Base-by-base conservation (phyloP, 352 stramenopile genomes). In the Pythium insidiosum region DNA sequence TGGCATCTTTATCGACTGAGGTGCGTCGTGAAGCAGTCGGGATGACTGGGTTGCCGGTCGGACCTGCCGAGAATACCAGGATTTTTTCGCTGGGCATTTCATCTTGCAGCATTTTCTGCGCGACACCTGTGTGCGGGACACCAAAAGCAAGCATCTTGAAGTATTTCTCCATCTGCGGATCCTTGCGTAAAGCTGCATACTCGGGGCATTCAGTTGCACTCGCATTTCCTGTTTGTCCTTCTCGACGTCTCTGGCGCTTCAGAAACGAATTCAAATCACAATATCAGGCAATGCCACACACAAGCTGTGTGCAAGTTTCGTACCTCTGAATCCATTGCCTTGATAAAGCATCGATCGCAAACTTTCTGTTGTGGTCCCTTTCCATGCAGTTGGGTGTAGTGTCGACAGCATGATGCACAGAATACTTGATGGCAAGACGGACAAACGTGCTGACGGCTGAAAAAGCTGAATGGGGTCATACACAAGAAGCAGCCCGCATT, bases 71-170 rank as follows among this genome's bases (percentile, higher is more conserved):
- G 46, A 91, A 91, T n/a, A 68, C 56, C 0, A 61, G 51, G 43
- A 91, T 59, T 33, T 70, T 84, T 24, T 83, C 69, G 3, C 50
- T 51, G 24, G 63, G 52, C 28, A 87, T 72, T 25, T 87, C 66
- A 40, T 91, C 75, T 61, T 88, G 74, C 6, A 68, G 56, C 76
- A 92, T 92, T 53, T 92, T 91, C 45, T 89, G 76, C 24, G 63
- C 66, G 5, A 92, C 68, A 5, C 68, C 76, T 13, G 62, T 83
- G 0, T 64, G 53, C 18, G 74, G 73, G 34, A 92, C 79, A 11
- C 79, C 79, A 37, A 89, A 85, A 7, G 53, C 63, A 21, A 92
- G 64, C 79, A 92, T 89, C 38, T 87, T 89, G 53, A 92, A 89
- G 39, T 92, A 92, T 23, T 89, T 92, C 6, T 74, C 70, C 70